Base-by-base conservation (phyloP, 1,284 basidiomycete species). In the Sutorius eximius region DNA sequence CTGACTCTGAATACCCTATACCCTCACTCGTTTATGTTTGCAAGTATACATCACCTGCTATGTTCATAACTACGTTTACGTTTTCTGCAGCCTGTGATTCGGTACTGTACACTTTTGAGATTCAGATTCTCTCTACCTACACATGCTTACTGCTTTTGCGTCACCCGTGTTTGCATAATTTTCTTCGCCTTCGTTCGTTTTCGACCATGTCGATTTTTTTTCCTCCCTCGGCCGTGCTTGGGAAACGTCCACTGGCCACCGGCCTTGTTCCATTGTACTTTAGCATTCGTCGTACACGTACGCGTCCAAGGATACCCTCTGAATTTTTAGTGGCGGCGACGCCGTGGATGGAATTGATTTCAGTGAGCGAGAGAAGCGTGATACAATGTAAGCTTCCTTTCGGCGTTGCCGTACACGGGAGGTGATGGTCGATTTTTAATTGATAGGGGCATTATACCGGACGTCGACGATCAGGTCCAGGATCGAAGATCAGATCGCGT, bases 401-500 rank as follows among this genome's bases (percentile, higher is more conserved):
- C 20, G 33, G 15, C 43, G 36, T 45, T 62, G 59, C 60, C 63
- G 60, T 62, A 61, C 56, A 49, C 11, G 51, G 24, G 45, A 45
- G 34, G 24, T 40, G 42, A 43, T 45, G 56, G 50, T 33, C 45
- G 51, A 58, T 53, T 47, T 47, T 45, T 45, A 51, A 65, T 52
- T 69, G 66, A 65, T 65, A 61, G 66, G 63, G 55, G 47, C 33
- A 36, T 38, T 36, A 30, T 55, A 11, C 34, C 41, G 36, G 59
- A 43, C 15, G 50, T 43, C 46, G 65, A 63, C 64, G 66, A 69
- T 67, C 68, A 71, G 64, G 60, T 53, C 67, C 66, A 40, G 57
- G 54, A 64, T 67, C 66, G 59, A 56, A 66, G 65, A 69, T 70
- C 63, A 56, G 64, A 66, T 64, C 53, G 58, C 15, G 47, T 15